Evolutionary conservation across 23 red algal species (phyloP).

Genomic region (Gracilaria vermiculophylla): DNA sequence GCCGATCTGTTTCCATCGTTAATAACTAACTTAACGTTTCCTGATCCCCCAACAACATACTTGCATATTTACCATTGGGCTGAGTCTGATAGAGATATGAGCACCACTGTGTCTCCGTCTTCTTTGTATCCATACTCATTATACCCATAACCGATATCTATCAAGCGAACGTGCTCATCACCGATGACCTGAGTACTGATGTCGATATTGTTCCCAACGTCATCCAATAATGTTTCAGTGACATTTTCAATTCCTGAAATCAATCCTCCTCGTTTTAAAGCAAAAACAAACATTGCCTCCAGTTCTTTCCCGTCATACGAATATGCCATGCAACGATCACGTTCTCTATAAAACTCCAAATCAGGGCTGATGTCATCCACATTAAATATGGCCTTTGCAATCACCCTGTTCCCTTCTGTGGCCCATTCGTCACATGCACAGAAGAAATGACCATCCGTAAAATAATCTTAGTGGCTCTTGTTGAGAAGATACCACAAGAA

Average conservation of each 20-base stretch:
- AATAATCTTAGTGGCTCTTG: background rate
- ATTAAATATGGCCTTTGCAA: background rate
- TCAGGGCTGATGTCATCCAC: background rate
- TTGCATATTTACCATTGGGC: conserved; percentile 6
- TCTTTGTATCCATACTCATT: background rate
- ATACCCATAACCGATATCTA: background rate
- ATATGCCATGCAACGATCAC: too few relatives aligned
- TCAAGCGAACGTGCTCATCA: background rate
- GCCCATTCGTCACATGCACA: background rate
- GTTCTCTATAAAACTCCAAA: background rate
- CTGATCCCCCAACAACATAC: background rate
- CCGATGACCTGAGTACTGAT: background rate
- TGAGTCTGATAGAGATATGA: background rate
- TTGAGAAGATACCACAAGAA: conserved; percentile 2
- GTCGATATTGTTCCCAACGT: background rate
- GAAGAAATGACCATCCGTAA: background rate
- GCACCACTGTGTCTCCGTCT: background rate
- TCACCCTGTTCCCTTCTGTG: background rate
- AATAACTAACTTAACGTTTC: background rate
- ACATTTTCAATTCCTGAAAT: background rate
- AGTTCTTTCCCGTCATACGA: background rate
- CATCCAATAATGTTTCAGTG: background rate
- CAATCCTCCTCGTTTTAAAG: background rate
- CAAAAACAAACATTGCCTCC: background rate
- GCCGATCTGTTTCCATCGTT: background rate